Evolutionary conservation across 2,329 filamentous ascomycete species (phyloP).

Genomic region (Mycosphaerella arachidis): DNA sequence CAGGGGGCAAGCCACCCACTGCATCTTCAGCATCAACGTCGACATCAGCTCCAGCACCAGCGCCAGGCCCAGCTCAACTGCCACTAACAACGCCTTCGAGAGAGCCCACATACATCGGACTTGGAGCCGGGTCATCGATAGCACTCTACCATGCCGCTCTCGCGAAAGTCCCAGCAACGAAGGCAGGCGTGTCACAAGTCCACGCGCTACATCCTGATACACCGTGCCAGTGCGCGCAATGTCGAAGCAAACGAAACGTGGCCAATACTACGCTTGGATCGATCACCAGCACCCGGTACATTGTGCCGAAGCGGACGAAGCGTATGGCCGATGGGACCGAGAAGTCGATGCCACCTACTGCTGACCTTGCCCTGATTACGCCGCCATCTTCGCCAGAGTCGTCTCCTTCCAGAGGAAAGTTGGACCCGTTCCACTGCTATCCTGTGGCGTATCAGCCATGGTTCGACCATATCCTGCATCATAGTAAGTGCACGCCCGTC

Average conservation of each 20-base stretch:
- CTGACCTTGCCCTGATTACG: conserved; percentile 17
- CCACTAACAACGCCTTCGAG: background rate
- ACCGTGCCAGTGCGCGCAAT: conserved; percentile 9
- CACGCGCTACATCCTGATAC: conserved; percentile 2
- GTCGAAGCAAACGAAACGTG: conserved; percentile 2
- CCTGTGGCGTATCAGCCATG: conserved; percentile 30
- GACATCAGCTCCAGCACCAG: background rate
- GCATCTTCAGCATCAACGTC: too few relatives aligned
- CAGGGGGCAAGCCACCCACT: background rate
- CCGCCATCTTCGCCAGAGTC: conserved; percentile 17
- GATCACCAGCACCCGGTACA: conserved; percentile 1
- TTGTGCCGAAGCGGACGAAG: conserved; percentile 11
- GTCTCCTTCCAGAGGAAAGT: conserved; percentile 10
- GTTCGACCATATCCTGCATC: conserved; percentile 30
- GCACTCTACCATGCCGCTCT: conserved; percentile 8
- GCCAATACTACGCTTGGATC: conserved; percentile 6
- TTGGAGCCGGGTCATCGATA: conserved; percentile 2
- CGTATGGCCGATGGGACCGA: conserved; percentile 21
- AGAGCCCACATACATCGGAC: conserved; percentile 1
- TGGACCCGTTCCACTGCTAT: conserved; percentile 32
- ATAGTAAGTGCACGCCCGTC: conserved; percentile 19
- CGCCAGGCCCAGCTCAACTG: background rate
- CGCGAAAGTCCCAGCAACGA: conserved; percentile 1
- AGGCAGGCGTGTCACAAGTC: conserved; percentile 3
- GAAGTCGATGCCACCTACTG: conserved; percentile 11